Base-by-base conservation (phyloP, 2,329 filamentous ascomycete species). In the Lasiodiplodia hormozganensis region DNA sequence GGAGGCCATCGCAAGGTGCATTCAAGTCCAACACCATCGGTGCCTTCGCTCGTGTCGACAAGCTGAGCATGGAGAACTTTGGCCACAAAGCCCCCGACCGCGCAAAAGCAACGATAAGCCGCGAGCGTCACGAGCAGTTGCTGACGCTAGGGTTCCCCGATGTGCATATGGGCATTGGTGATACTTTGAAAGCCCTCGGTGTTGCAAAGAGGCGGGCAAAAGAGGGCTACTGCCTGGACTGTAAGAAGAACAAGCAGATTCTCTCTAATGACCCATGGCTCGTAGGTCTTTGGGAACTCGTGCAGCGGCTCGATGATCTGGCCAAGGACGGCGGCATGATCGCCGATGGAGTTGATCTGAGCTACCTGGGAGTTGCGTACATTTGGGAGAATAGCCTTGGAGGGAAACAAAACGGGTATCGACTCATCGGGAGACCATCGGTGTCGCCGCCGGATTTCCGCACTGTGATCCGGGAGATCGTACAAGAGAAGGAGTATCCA, bases 281-380 rank as follows among this genome's bases (percentile, higher is more conserved):
- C n/a, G 86, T 89, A 68, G 90, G 92, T 68, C 82, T 92, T n/a
- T 96, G 93, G 93, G 87, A 88, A 57, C 92, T 92, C 85, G 84
- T 94, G 58, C 85, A 87, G 69, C 88, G 91, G n/a, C 80, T 84
- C 71, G 88, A 92, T 72, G 83, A 86, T 31, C 88, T 89, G 36
- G 88, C 90, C 2, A 83, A 85, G 43, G 85, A 90, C 70, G 87
- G 88, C 57, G 90, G 89, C n/a, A 92, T 96, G 90, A 82, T 90
- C 31, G 83, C 88, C 8, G 84, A 87, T 14, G 86, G 85, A 2
- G 81, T 94, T 4, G 92, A 96, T 73, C 80, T 95, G 23, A 90
- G 90, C 74, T 96, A 92, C 73, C 83, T 95, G 69, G 93, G 93
- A 1, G 88, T 94, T 7, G 83, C 88, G 66, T 87, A 87, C 2